Evolutionary conservation across 2,329 filamentous ascomycete genomes (phyloP).

Genomic region (Emergomyces pasteurianus): DNA sequence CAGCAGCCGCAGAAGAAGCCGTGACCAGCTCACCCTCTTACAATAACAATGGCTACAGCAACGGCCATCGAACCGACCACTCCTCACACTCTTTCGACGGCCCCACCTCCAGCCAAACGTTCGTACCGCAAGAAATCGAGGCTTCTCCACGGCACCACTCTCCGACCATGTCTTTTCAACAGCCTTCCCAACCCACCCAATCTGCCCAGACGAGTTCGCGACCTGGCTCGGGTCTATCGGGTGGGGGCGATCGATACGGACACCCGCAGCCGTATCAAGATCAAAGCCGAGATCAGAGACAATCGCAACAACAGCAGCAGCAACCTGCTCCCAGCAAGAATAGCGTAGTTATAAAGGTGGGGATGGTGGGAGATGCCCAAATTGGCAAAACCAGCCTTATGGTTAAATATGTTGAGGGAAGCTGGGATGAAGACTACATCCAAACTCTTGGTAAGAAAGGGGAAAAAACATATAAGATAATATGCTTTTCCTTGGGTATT

Average conservation of each 20-base stretch:
- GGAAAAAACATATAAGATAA: too few relatives aligned
- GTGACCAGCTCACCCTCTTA: constrained; percentile 12
- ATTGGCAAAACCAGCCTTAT: constrained; percentile 98
- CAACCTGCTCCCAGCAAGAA: constrained; percentile 34
- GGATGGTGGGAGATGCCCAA: constrained; percentile 98
- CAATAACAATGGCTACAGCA: constrained; percentile 28
- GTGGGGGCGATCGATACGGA: constrained; percentile 32
- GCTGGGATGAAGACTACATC: constrained; percentile 99
- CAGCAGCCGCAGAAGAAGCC: constrained; percentile 28
- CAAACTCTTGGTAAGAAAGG: constrained; percentile 64
- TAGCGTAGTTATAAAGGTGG: constrained; percentile 94
- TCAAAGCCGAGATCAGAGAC: constrained; percentile 19
- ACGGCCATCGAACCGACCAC: constrained; percentile 39
- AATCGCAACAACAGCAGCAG: constrained; percentile 32
- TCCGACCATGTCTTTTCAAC: constrained; percentile 31
- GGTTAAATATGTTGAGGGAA: constrained; percentile 99
- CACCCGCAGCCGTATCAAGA: constrained; percentile 40
- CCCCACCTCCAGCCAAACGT: constrained; percentile 28
- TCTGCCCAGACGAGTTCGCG: constrained; percentile 29
- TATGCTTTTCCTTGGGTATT: too few relatives aligned
- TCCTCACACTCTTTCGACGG: constrained; percentile 34
- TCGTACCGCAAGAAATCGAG: constrained; percentile 39
- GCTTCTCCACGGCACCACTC: constrained; percentile 28
- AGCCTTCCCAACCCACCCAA: constrained; percentile 18
- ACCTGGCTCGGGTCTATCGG: constrained; percentile 41